These are phyloP conservation scores for Mallotus japonicus DNA, from an alignment of 441 rosid species.

Conservation along the genomic window DNA sequence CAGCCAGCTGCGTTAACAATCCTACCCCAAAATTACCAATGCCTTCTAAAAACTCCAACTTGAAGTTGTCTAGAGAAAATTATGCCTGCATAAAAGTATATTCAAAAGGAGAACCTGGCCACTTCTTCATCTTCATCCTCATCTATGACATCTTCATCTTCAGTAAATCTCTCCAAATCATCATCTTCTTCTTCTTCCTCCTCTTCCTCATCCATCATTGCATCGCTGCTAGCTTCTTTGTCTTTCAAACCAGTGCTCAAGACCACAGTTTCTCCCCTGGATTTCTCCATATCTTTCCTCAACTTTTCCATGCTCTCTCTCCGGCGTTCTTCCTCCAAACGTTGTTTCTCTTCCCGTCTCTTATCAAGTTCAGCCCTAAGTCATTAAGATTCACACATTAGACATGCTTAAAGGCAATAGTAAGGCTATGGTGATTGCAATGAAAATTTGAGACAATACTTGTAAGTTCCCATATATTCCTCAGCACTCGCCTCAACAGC, in stretches of 20 bases:
- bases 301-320: constrained; percentile 67
- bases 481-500: constrained; percentile 77
- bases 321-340: constrained; percentile 67
- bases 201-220: constrained; percentile 48
- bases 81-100: not conserved
- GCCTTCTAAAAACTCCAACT: no score
- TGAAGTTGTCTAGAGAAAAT: not conserved
- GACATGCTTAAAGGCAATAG: not conserved
- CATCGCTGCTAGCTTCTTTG: constrained; percentile 29
- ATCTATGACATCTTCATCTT: constrained; percentile 52
- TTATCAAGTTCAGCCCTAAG: constrained; percentile 85
- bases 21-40: no score
- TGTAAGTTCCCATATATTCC: constrained; percentile 87
- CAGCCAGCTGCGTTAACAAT: no score
- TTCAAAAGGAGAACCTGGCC: constrained; percentile 43
- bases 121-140: constrained; percentile 83
- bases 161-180: constrained; percentile 35
- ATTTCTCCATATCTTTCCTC: constrained; percentile 81
- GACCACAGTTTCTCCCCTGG: constrained; percentile 80
- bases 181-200: constrained; percentile 29
- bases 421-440: not conserved
- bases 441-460: constrained; percentile 37
- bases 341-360: constrained; percentile 77
- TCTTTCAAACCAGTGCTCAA: constrained; percentile 77
- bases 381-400: not conserved